Evolutionary conservation across 768 basidiomycete genomes (phyloP), one percentile per base, ranked within the genome.

Genomic region (Candolleomyces aberdarensis): DNA sequence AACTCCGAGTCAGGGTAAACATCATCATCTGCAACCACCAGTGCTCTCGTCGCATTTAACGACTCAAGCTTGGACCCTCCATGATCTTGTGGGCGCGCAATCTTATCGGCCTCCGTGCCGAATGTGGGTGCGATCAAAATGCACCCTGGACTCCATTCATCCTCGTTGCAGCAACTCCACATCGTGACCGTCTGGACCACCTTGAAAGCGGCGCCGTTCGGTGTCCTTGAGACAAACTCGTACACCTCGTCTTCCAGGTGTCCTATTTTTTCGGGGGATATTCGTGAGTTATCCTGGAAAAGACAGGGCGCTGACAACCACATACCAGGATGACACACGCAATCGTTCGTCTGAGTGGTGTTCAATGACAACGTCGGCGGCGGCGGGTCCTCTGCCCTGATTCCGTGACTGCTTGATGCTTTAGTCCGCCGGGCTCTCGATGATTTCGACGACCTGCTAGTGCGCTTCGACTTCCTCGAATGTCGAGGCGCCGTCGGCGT

Each of bases 121-220:
- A 62, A 50, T 54, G 47, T 22, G 62, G 51, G 49, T 72, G 66
- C 10, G 62, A 57, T 50, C 61, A 60, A 58, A 3, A 69, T 68
- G 61, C 78, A 80, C 5, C 78, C 79, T 1, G 70, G 66, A 55
- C 75, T 76, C 65, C 66, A 65, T 58, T 74, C 75, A 36, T 79
- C 79, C 59, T 79, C 77, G 49, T 78, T 74, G 64, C 78, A 81
- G 64, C 80, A 81, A 52, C 72, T 80, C 80, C 80, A 81, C 77
- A 80, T 80, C 13, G 70, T 70, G 15, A 80, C 70, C 10, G 68
- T 74, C 44, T 72, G 74, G 26, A 74, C 66, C 13, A 71, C 72
- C 39, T 70, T 70, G 59, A 70, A 72, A 3, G 65, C 59, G 39
- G 65, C 70, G 15, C 74, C 74, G 31, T 75, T 72, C 11, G 75